These are phyloP conservation scores for Vinca minor DNA, from an alignment of 257 asterid species.

Conservation along the genomic window DNA sequence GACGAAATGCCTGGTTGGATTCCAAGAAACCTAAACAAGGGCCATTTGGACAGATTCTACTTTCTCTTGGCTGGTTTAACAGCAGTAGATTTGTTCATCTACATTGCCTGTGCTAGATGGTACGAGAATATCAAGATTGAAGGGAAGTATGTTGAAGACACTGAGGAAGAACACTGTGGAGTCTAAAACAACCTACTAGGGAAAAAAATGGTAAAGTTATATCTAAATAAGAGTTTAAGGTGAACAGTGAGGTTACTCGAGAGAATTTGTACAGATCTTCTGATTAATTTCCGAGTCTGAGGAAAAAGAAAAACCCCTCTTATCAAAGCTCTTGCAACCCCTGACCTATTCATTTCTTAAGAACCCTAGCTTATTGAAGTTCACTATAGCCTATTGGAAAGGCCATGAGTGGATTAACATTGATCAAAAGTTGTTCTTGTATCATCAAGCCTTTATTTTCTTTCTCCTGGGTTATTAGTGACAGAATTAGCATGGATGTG, in stretches of 20 bases:
- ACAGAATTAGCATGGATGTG: slow-evolving; percentile 1
- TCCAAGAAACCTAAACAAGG: slow-evolving; percentile 71
- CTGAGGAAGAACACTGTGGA: slow-evolving; percentile 23
- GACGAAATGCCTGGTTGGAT: slow-evolving; percentile 92
- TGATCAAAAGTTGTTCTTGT: neutral
- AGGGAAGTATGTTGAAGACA: slow-evolving; percentile 29
- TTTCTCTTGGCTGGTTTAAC: slow-evolving; percentile 77
- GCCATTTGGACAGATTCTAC: slow-evolving; percentile 73
- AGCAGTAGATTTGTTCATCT: slow-evolving; percentile 51
- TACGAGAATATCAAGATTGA: slow-evolving; percentile 47
- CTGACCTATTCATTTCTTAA: slow-evolving; percentile 4
- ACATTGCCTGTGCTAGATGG: slow-evolving; percentile 58
- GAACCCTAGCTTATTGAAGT: neutral
- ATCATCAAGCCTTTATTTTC: slow-evolving; percentile 4
- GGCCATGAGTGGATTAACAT: slow-evolving; percentile 1
- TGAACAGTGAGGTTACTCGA: slow-evolving; percentile 9
- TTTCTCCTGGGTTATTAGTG: neutral
- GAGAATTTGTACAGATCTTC: slow-evolving; percentile 15
- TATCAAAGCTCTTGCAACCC: neutral
- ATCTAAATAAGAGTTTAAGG: slow-evolving; percentile 10
- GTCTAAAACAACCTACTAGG: slow-evolving; percentile 21
- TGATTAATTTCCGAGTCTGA: neutral
- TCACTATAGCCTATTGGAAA: neutral
- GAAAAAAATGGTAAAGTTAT: neutral
- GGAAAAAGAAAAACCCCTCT: neutral